These are phyloP conservation scores for Casaregolazyma lundiana DNA, from an alignment of 1,139 yeast species.

Conservation along the genomic window DNA sequence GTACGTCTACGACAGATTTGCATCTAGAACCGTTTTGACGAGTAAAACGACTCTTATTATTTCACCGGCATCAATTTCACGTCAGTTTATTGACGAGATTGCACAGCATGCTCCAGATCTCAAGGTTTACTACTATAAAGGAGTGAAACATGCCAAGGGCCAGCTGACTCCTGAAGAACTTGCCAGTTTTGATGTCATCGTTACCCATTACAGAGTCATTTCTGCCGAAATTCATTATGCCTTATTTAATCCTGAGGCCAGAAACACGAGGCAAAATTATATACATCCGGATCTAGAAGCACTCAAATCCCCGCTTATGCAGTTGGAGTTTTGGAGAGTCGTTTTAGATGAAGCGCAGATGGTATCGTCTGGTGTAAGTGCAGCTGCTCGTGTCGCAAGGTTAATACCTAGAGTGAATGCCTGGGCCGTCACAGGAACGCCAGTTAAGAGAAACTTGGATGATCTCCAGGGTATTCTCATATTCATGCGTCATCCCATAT, in stretches of 20 bases:
- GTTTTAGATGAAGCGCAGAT: conserved; percentile 92
- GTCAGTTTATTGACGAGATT: conserved; percentile 82
- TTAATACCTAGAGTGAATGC: conserved; percentile 80
- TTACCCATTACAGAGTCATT: conserved; percentile 69
- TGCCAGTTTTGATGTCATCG: conserved; percentile 65
- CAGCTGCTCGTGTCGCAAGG: conserved; percentile 76
- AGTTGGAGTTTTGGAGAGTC: conserved; percentile 85
- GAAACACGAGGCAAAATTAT: conserved; percentile 14
- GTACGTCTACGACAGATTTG: conserved; percentile 40
- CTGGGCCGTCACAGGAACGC: conserved; percentile 98
- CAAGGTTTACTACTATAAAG: conserved; percentile 58
- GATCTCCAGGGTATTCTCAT: conserved; percentile 69
- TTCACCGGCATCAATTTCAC: conserved; percentile 75
- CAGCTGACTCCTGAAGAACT: conserved; percentile 35
- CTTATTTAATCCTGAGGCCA: conserved; percentile 48
- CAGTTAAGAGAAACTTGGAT: conserved; percentile 59
- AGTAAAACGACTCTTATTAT: conserved; percentile 73
- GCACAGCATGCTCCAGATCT: conserved; percentile 52
- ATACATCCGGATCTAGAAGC: conserved; percentile 19
- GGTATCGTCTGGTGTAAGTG: conserved; percentile 69
- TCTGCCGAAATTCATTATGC: conserved; percentile 81
- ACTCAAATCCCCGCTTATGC: conserved; percentile 67
- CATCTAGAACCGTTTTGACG: conserved; percentile 45
- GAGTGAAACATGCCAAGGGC: conserved; percentile 37
- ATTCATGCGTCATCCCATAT: conserved; percentile 66